Percentiles rank a stretch among this genome's conserved stretches.
Conservation (phyloP, 257 asterid species). For the Solanum neorickii region DNA sequence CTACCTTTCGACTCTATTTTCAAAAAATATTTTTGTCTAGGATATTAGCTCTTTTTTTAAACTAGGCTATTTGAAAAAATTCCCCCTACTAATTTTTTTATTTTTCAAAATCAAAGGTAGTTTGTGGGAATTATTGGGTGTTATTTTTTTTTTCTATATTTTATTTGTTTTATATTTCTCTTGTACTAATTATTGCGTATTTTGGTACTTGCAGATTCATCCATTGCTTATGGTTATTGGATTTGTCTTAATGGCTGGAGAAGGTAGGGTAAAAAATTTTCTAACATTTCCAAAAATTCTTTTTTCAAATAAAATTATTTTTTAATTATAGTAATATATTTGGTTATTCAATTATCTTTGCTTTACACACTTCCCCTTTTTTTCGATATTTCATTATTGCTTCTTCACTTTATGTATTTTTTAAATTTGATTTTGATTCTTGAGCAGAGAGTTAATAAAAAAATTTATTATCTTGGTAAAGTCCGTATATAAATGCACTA, state of each 20-base stretch:
- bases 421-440: not conserved
- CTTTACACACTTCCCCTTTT: not conserved
- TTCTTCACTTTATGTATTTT: not conserved
- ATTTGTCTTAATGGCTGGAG: conserved; percentile 36
- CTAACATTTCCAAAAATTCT: accelerated
- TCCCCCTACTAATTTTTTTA: not conserved
- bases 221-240: conserved; percentile 59
- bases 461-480: not conserved
- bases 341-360: not conserved
- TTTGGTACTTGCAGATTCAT: conserved; percentile 30
- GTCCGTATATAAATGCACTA: accelerated
- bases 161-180: not conserved
- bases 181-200: not conserved
- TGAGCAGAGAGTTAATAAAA: accelerated
- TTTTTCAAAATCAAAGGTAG: not conserved
- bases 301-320: too few relatives aligned
- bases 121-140: not conserved
- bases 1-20: not conserved
- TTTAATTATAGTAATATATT: not conserved
- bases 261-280: conserved; percentile 22
- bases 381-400: not conserved
- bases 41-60: not conserved
- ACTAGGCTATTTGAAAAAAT: not conserved
- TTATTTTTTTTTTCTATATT: not conserved
- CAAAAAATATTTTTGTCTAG: not conserved